phyloP scores from a whole-genome alignment of 2,329 filamentous ascomycete species.

The Juglanconis juglandina region DNA sequence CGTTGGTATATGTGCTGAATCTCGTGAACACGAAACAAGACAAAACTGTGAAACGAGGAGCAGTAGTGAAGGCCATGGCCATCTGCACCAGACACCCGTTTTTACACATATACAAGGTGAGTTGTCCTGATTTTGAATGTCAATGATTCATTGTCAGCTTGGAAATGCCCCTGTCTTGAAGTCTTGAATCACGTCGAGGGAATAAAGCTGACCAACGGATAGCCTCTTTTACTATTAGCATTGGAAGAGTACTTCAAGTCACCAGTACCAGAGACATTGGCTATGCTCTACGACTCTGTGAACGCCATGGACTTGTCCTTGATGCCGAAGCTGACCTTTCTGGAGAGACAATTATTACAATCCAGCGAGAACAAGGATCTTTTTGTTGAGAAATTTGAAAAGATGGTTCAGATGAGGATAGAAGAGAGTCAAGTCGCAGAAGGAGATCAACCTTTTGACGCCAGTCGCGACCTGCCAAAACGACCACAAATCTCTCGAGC shows the following conservation, averaged over 20 bases:
- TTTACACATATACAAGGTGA: constrained; percentile 91
- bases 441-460: constrained; percentile 38
- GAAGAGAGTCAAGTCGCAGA: constrained; percentile 53
- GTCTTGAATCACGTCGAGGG: neutral
- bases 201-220: constrained; percentile 17
- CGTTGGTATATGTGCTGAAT: constrained; percentile 94
- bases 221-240: constrained; percentile 85
- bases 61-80: constrained; percentile 96
- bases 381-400: constrained; percentile 96
- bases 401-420: constrained; percentile 82
- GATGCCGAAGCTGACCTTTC: constrained; percentile 77
- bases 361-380: constrained; percentile 92
- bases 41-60: constrained; percentile 86
- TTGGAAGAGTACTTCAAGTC: constrained; percentile 96
- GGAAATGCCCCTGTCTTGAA: too few species aligned
- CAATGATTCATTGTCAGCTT: constrained; percentile 27
- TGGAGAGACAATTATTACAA: constrained; percentile 84
- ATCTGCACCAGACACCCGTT: constrained; percentile 98
- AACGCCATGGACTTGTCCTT: constrained; percentile 96
- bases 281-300: constrained; percentile 84
- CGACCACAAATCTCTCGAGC: constrained; percentile 52
- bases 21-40: constrained; percentile 98
- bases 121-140: neutral
- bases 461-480: constrained; percentile 45
- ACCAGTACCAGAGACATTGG: constrained; percentile 81